phyloP scores from a whole-genome alignment of 108 stramenopile species.

The Skeletonema costatum region DNA sequence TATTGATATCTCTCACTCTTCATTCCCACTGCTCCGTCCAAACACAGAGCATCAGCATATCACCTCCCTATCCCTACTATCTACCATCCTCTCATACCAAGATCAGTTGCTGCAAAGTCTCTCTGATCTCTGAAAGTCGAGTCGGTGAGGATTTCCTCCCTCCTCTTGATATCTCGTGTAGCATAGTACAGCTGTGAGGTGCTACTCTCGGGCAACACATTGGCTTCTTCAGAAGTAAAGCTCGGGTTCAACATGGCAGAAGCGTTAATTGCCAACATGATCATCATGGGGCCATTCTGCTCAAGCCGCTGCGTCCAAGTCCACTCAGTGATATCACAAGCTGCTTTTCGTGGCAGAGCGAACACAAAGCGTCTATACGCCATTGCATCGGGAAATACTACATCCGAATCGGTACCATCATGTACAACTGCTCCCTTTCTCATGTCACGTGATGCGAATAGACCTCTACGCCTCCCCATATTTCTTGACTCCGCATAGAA shows the following conservation, averaged over 20 bases:
- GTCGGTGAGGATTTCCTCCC: slow-evolving; percentile 68
- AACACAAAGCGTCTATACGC: not conserved
- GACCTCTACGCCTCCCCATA: slow-evolving; percentile 13
- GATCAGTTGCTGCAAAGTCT: too few species aligned
- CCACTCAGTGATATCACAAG: slow-evolving; percentile 43
- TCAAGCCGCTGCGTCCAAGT: slow-evolving; percentile 21
- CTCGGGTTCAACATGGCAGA: not conserved
- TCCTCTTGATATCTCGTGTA: slow-evolving; percentile 49
- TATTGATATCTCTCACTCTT: too few species aligned
- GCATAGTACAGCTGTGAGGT: slow-evolving; percentile 46
- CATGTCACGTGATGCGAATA: slow-evolving; percentile 25
- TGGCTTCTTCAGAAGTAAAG: not conserved
- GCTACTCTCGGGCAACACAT: not conserved
- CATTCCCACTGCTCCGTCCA: too few species aligned
- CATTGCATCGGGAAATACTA: slow-evolving; percentile 15
- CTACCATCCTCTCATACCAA: too few species aligned
- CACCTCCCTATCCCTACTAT: too few species aligned
- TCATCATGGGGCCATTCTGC: not conserved
- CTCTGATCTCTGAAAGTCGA: not conserved
- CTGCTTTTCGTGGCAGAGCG: not conserved
- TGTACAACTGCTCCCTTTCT: slow-evolving; percentile 33
- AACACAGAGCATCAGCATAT: too few species aligned
- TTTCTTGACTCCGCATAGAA: slow-evolving; percentile 10
- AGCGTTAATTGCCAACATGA: not conserved
- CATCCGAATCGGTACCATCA: slow-evolving; percentile 7